Evolutionary conservation across 148 eudicot genomes (phyloP), one percentile per base, ranked within the genome.

Genomic region (Chenopodium album): DNA sequence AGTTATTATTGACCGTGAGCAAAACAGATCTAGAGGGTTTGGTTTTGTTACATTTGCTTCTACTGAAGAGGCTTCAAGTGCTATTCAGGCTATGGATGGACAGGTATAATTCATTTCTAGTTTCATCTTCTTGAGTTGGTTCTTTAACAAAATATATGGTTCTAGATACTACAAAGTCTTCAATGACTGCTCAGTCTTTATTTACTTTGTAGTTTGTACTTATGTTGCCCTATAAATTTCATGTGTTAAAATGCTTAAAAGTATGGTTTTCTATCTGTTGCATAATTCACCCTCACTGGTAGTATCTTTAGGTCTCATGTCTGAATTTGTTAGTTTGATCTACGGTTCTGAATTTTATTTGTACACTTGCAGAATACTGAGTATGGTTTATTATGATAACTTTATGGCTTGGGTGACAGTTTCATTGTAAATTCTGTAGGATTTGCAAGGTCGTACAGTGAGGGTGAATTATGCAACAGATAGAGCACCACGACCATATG

Each of bases 21-120:
- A 89, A 62, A 90, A 90, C 69, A 92, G 94, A 77, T 96, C 99
- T 60, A 90, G 88, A 86, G 99, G 99, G 67, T 96, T 96, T 92
- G 98, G 93, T 70, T 96, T 96, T 85, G 88, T 96, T 78, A 92
- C 98, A 32, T 96, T 73, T 83, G 59, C 87, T 66, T 81, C 86
- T 16, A 16, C 44, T 62, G 99, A 96, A 84, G 94, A 87, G 63
- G 99, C 99, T 79, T 83, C 95, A 29, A 88, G 93, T 86, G 98
- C 99, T 77, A 83, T 94, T 70, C 90, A 89, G 86, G 99, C 97
- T 75, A 77, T 94, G 92, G 98, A 94, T 84, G 92, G 90, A 59
- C 88, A 90, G 98, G 99, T 93, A 80, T 29, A 32, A 11, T 46
- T 50, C 20, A 26, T 4, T 48, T 72, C 13, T 28, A 11, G 17